Base-by-base conservation (phyloP, 23 red algal genomes). In the Cyanidium caldarium region DNA sequence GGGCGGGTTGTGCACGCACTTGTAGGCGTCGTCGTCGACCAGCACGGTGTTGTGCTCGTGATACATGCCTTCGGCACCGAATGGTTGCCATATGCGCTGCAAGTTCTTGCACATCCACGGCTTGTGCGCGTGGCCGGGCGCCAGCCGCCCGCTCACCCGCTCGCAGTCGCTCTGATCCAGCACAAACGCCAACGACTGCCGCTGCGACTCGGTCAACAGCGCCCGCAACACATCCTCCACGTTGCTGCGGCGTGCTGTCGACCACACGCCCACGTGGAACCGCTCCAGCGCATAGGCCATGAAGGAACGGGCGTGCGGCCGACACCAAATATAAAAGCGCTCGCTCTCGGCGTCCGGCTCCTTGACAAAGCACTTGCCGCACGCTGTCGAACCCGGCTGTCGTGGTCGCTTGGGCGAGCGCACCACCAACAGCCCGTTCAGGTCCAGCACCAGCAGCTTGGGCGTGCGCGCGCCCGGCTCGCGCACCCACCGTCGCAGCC, bases 1-100 rank as follows among this genome's bases (percentile, higher is more conserved):
- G 19, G 21, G 3, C 31, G 51, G 51, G 51, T 61, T 61, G 51
- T 14, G 10, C 3, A 10, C 31, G n/a, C n/a, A 16, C 31, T 61
- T 61, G 51, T 61, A 61, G 10, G 51, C 10, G 31, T 61, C 51
- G 21, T 61, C 51, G 51, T 61, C 51, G 51, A 61, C 31, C n/a
- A 61, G 51, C 51, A 61, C 7, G n/a, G 51, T 61, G 51, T 61
- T 61, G 21, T 61, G n/a, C 10, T 28, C 5, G 21, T 61, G 51
- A 25, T 61, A 61, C n/a, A 61, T 28, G 7, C 51, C 51, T 5
- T 61, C 10, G 31, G 5, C 19, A 10, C 23, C n/a, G n/a, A n/a
- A n/a, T n/a, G n/a, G n/a, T 14, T 28, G 7, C 51, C 51, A 61
- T 5, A 61, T 7, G 51, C 23, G 51, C 5, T 61, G 7, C 51